These are phyloP conservation scores for Iris pallida DNA, from an alignment of 116 monocot species.

Conservation along the genomic window DNA sequence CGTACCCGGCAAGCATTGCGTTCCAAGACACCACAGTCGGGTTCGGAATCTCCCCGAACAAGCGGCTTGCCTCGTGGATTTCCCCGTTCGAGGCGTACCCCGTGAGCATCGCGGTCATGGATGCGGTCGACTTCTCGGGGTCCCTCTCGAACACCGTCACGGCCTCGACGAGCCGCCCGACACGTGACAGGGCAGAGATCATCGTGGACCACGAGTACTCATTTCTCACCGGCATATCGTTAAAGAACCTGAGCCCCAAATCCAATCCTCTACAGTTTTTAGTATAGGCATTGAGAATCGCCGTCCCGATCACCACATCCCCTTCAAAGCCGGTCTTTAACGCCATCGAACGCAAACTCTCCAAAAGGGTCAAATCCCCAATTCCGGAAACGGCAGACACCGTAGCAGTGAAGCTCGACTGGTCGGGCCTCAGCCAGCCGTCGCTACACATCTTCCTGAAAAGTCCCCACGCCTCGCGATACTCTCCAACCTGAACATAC, in stretches of 20 bases:
- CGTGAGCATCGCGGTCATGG: constrained; percentile 35
- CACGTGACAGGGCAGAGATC: constrained; percentile 38
- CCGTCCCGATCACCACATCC: constrained; percentile 52
- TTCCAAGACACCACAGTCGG: constrained; percentile 48
- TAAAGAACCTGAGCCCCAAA: constrained; percentile 32
- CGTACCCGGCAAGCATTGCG: constrained; percentile 55
- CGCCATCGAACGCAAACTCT: constrained; percentile 36
- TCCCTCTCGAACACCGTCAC: constrained; percentile 23
- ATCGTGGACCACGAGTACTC: constrained; percentile 60
- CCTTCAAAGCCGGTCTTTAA: constrained; percentile 41
- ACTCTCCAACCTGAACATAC: constrained; percentile 20
- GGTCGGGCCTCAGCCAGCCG: constrained; percentile 22
- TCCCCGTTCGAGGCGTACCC: constrained; percentile 36
- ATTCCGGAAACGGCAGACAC: constrained; percentile 30
- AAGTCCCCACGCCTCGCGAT: constrained; percentile 26
- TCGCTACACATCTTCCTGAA: constrained; percentile 22
- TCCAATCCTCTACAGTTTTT: constrained; percentile 23
- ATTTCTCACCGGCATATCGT: constrained; percentile 39
- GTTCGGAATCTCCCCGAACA: constrained; percentile 40
- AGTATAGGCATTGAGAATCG: constrained; percentile 44
- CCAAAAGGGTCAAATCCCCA: constrained; percentile 24
- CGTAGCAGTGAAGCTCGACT: constrained; percentile 33
- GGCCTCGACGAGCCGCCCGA: constrained; percentile 41
- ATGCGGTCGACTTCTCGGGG: constrained; percentile 41
- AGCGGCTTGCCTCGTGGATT: constrained; percentile 30